Conservation (phyloP, 1,139 yeast genomes). For the Protomyces inouyei region DNA sequence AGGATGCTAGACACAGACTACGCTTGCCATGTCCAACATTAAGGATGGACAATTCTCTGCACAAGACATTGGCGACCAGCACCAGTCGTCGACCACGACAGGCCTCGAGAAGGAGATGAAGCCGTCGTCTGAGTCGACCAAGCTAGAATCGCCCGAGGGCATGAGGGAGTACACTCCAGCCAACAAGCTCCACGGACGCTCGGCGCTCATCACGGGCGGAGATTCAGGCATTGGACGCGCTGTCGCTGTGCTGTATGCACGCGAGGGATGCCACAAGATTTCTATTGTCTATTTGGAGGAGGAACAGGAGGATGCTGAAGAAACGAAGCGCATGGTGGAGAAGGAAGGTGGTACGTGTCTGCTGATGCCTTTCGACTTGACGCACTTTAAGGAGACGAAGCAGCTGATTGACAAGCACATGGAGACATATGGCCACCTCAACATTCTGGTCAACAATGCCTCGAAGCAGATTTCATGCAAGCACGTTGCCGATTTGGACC, state of each 20-base stretch:
- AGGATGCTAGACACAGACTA: no score
- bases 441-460: constrained; percentile 87
- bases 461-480: constrained; percentile 39
- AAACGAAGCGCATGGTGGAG: constrained; percentile 24
- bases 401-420: constrained; percentile 67
- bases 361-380: constrained; percentile 15
- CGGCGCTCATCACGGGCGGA: constrained; percentile 28
- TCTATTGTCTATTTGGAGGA: constrained; percentile 25
- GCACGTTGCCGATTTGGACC: constrained; percentile 75
- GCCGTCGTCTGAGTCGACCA: constrained; percentile 24
- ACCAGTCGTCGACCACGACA: constrained; percentile 7
- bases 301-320: constrained; percentile 27
- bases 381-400: constrained; percentile 2
- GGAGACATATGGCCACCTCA: constrained; percentile 63
- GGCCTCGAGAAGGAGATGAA: constrained; percentile 23
- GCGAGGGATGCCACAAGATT: constrained; percentile 23
- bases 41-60: constrained; percentile 17
- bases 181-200: constrained; percentile 24
- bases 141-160: constrained; percentile 22
- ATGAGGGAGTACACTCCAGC: constrained; percentile 21
- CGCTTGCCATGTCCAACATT: not conserved
- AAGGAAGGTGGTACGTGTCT: constrained; percentile 25
- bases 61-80: constrained; percentile 16
- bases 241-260: constrained; percentile 26
- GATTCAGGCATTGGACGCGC: constrained; percentile 30